Percentiles rank a stretch among this genome's conserved stretches.
Evolutionary conservation across 2,329 filamentous ascomycete species (phyloP).

Genomic region (Talaromyces sp.): DNA sequence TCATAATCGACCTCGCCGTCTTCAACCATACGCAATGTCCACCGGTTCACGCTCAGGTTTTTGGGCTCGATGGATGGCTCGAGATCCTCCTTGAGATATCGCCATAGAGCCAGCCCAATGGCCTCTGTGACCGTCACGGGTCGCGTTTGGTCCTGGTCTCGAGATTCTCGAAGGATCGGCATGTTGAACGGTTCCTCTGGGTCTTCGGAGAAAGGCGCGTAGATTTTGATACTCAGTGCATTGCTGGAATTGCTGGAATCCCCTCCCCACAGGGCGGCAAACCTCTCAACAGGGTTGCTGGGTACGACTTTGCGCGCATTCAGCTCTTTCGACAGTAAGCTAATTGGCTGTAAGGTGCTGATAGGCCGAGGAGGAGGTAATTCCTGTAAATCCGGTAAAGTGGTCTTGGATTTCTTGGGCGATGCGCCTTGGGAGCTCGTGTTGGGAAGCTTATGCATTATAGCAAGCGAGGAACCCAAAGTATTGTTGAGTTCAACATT

Average conservation of each 20-base stretch:
- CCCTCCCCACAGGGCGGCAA: slow-evolving; percentile 56
- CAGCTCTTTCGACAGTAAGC: slow-evolving; percentile 55
- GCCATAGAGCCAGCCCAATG: slow-evolving; percentile 60
- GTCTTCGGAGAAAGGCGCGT: slow-evolving; percentile 55
- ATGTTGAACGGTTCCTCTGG: slow-evolving; percentile 56
- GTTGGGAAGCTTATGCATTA: slow-evolving; percentile 37
- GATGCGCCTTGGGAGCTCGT: slow-evolving; percentile 38
- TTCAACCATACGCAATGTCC: slow-evolving; percentile 64
- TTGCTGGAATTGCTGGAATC: slow-evolving; percentile 57
- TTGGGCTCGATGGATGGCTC: slow-evolving; percentile 49
- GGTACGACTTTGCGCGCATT: slow-evolving; percentile 54
- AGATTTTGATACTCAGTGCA: slow-evolving; percentile 61
- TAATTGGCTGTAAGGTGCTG: slow-evolving; percentile 54
- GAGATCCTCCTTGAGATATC: slow-evolving; percentile 55
- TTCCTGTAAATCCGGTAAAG: slow-evolving; percentile 50
- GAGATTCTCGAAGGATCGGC: slow-evolving; percentile 52
- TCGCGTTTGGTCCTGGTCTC: slow-evolving; percentile 45
- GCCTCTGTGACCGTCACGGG: slow-evolving; percentile 58
- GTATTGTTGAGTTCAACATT: slow-evolving; percentile 42
- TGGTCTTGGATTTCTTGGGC: slow-evolving; percentile 48
- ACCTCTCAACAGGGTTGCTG: slow-evolving; percentile 58
- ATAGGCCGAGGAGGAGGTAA: slow-evolving; percentile 59
- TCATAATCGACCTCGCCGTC: slow-evolving; percentile 65
- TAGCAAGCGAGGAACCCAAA: slow-evolving; percentile 48
- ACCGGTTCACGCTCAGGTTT: slow-evolving; percentile 58